These are phyloP conservation scores for Alopecurus myosuroides DNA, from an alignment of 176 grass and related monocot species.

Conservation along the genomic window DNA sequence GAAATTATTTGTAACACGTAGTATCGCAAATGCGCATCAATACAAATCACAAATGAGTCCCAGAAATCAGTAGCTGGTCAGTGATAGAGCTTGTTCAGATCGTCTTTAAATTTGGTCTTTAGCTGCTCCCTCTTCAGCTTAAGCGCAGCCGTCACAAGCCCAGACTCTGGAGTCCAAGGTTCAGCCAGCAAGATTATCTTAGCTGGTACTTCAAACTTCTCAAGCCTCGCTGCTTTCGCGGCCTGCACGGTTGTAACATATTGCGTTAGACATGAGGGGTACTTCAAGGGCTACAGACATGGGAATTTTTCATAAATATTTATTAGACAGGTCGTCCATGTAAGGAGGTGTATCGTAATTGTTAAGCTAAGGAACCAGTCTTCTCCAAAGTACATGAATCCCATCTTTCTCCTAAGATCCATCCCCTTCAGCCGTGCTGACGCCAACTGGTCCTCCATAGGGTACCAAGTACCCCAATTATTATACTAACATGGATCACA, in stretches of 20 bases:
- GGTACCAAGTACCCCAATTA: not conserved
- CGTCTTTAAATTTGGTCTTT: slow-evolving; percentile 64
- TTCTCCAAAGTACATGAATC: not conserved
- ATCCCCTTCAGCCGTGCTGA: not conserved
- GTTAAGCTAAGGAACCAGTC: not conserved
- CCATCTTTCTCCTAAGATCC: not conserved
- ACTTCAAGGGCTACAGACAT: not conserved
- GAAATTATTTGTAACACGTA: not conserved
- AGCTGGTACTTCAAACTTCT: slow-evolving; percentile 66
- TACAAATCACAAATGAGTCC: not conserved
- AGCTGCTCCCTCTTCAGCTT: slow-evolving; percentile 79
- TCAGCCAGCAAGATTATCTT: slow-evolving; percentile 62
- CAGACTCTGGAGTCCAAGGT: slow-evolving; percentile 77
- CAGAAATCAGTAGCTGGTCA: not conserved
- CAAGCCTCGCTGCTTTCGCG: slow-evolving; percentile 45
- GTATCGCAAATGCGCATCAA: not conserved
- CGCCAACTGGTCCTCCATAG: not conserved
- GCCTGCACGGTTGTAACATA: slow-evolving; percentile 31
- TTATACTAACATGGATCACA: not conserved
- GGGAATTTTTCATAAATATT: not conserved
- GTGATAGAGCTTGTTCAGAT: slow-evolving; percentile 46
- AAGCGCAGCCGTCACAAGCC: slow-evolving; percentile 68
- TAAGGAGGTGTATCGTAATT: not conserved
- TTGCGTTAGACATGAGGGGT: not conserved
- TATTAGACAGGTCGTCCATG: not conserved